Base-by-base conservation (phyloP, 768 basidiomycete species). In the Lactarius hatsudake region DNA sequence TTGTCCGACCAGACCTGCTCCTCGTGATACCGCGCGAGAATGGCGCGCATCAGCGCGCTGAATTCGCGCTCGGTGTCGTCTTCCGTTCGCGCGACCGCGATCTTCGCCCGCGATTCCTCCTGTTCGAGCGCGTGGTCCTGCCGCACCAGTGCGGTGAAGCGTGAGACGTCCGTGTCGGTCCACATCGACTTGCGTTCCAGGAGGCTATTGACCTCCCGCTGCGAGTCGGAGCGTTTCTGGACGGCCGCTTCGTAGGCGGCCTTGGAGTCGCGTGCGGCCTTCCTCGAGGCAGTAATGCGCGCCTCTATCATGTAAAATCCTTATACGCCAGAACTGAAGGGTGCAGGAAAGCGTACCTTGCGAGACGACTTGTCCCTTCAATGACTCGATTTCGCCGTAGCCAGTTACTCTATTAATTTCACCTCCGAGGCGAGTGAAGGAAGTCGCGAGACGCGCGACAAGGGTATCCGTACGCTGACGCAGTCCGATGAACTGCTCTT, bases 1-100 rank as follows among this genome's bases (percentile, higher is more conserved):
- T 99, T 99, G 81, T 99, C 96, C 62, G 93, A 94, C 97, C 97
- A 99, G 2, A 98, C 87, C 76, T 99, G 97, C 75, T 99, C 97
- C 78, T 98, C 96, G 79, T 98, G 96, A 76, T 98, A 98, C 45
- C 96, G 84, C 59, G 86, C 87, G 66, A 99, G 83, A 73, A 98
- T 98, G 12, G 85, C 81, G 64, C 87, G 87, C 89, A 96, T 92
- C 70, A 98, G 83, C 74, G 87, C 89, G 73, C 83, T 88, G 75
- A 98, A 97, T 71, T 90, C 92, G 55, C 84, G 84, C 71, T 99
- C 97, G 20, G 94, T 93, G 2, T 84, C 85, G 60, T 86, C 84
- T 71, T 99, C 97, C 2, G 86, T 83, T 48, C 86, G 82, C 26
- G 84, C 82, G 3, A 92, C 88, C 20, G 80, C 82, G 8, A 75